These are phyloP conservation scores for Huntiella decipiens DNA, from an alignment of 2,329 filamentous ascomycete genomes.

Conservation along the genomic window DNA sequence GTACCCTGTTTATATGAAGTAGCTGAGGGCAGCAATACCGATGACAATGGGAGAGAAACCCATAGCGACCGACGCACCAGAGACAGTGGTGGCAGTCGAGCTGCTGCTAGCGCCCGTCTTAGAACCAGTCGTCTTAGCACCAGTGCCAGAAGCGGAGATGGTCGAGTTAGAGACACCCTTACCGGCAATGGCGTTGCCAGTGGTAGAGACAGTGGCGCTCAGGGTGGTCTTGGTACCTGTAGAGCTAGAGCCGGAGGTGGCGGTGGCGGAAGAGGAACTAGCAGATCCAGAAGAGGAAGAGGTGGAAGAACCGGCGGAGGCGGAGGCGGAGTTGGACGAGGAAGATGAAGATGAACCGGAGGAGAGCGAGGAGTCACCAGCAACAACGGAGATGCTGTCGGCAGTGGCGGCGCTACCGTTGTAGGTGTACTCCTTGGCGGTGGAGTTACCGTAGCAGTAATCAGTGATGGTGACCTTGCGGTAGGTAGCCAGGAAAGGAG, in stretches of 20 bases:
- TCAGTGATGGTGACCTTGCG: conserved; percentile 34
- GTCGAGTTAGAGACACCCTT: background rate
- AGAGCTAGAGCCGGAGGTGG: background rate
- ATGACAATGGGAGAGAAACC: conserved; percentile 5
- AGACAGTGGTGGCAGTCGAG: background rate
- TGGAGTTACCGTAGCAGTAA: conserved; percentile 30
- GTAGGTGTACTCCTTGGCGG: conserved; percentile 30
- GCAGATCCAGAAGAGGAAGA: background rate
- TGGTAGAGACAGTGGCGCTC: background rate
- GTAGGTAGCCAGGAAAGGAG: conserved; percentile 37
- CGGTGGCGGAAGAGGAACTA: background rate
- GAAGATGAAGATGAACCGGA: background rate
- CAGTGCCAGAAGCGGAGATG: background rate
- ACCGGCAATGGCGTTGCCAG: background rate
- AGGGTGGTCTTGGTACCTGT: background rate
- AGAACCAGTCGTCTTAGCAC: background rate
- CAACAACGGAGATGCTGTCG: conserved; percentile 31
- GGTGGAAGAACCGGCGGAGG: background rate
- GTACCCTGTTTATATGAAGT: conserved; percentile 6
- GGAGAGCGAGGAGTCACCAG: conserved; percentile 16
- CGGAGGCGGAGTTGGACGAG: background rate
- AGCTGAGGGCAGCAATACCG: conserved; percentile 8
- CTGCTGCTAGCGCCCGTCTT: background rate
- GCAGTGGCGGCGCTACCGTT: conserved; percentile 29
- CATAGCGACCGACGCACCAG: background rate